Evolutionary conservation across 495 filamentous ascomycete species (phyloP).

Genomic region (Penicillium ochrochloron): DNA sequence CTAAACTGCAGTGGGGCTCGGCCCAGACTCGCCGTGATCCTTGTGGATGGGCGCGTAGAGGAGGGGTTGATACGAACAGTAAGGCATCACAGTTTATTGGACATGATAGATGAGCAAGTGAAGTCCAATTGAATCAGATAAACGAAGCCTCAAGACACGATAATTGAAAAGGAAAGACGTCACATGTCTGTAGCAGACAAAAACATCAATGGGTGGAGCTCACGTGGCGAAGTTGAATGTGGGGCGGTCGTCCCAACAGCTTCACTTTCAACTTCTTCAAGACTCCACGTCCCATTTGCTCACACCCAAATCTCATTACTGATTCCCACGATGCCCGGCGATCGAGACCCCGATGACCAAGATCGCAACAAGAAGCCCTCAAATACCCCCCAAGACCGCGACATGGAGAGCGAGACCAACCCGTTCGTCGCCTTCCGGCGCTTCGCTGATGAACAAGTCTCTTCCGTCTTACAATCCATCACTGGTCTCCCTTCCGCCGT

Average conservation of each 20-base stretch:
- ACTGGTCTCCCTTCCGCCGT: conserved; percentile 51
- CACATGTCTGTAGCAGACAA: conserved; percentile 12
- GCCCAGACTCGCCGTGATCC: conserved; percentile 11
- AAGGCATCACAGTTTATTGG: neutral
- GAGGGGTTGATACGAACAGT: neutral
- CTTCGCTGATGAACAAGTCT: conserved; percentile 63
- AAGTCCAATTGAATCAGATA: neutral
- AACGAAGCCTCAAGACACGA: neutral
- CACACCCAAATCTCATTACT: conserved; percentile 5
- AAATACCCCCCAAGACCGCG: conserved; percentile 21
- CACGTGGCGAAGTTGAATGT: conserved; percentile 40
- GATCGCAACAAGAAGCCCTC: conserved; percentile 17
- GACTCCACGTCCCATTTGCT: conserved; percentile 11
- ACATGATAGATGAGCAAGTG: neutral
- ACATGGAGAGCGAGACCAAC: conserved; percentile 47
- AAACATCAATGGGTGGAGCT: conserved; percentile 19
- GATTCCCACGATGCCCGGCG: conserved; percentile 34
- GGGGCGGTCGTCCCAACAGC: conserved; percentile 35
- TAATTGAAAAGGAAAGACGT: conserved; percentile 1
- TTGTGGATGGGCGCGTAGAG: neutral
- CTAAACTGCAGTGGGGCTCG: conserved; percentile 7
- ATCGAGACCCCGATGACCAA: conserved; percentile 28
- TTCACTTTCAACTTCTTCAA: conserved; percentile 26
- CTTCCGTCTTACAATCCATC: conserved; percentile 57
- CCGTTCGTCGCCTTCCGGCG: conserved; percentile 65